These are phyloP conservation scores for Silene conica DNA, from an alignment of 148 eudicot species.

Conservation along the genomic window DNA sequence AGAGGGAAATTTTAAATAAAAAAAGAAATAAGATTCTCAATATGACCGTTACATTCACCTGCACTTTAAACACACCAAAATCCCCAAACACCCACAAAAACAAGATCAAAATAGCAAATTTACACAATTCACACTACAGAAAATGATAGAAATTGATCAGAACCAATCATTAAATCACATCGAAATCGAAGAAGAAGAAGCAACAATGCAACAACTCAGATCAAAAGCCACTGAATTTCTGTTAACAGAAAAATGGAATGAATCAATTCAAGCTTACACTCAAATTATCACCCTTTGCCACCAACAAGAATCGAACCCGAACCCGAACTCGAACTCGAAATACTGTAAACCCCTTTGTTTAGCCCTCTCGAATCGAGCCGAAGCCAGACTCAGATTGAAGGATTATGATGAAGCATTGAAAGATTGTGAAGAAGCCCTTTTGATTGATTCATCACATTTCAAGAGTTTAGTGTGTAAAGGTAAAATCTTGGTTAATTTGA, in stretches of 20 bases:
- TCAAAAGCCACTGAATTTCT: constrained; percentile 80
- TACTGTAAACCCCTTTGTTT: constrained; percentile 68
- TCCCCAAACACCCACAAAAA: neutral
- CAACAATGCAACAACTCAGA: constrained; percentile 54
- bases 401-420: constrained; percentile 40
- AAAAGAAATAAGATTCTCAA: neutral
- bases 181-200: constrained; percentile 56
- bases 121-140: neutral
- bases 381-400: constrained; percentile 41
- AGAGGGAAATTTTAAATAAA: neutral
- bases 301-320: constrained; percentile 4
- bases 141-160: constrained; percentile 7
- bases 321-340: constrained; percentile 15
- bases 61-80: constrained; percentile 25
- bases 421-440: constrained; percentile 72
- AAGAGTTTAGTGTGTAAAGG: constrained; percentile 83
- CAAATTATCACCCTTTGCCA: constrained; percentile 56
- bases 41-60: constrained; percentile 46
- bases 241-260: constrained; percentile 67
- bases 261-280: constrained; percentile 52
- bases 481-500: constrained; percentile 60
- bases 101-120: neutral
- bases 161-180: neutral
- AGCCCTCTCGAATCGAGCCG: constrained; percentile 73
- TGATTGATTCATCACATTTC: constrained; percentile 50